phyloP scores from a whole-genome alignment of 2,329 filamentous ascomycete species.

The Cladobotryum mycophilum region DNA sequence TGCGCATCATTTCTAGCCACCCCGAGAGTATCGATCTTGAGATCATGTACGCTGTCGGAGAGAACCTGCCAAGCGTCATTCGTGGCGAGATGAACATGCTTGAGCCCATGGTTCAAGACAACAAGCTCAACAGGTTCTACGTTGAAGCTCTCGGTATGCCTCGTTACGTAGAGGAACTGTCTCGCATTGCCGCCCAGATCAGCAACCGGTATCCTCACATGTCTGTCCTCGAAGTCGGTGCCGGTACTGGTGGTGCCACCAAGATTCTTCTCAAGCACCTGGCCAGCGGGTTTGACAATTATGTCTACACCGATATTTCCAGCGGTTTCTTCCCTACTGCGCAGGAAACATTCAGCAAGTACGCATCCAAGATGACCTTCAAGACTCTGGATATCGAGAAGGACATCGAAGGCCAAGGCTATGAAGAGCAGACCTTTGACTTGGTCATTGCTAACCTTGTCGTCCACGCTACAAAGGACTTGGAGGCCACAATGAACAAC shows the following conservation, averaged over 20 bases:
- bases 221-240: slow-evolving; percentile 36
- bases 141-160: background rate
- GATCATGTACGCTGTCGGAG: background rate
- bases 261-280: background rate
- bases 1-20: no score
- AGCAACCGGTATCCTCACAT: slow-evolving; percentile 34
- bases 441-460: background rate
- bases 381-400: slow-evolving; percentile 1
- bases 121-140: background rate
- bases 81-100: background rate
- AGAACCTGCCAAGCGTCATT: background rate
- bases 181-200: slow-evolving; percentile 23
- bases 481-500: slow-evolving; percentile 1
- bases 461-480: background rate
- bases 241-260: slow-evolving; percentile 28
- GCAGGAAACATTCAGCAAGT: background rate
- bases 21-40: no score
- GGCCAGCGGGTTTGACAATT: background rate
- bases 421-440: background rate
- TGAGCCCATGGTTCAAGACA: background rate
- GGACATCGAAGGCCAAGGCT: background rate
- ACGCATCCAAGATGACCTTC: background rate
- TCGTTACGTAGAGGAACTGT: background rate
- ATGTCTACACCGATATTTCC: slow-evolving; percentile 1
- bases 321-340: background rate